phyloP scores from a whole-genome alignment of 1,139 yeast species.

The Saccharomyces hybrid region DNA sequence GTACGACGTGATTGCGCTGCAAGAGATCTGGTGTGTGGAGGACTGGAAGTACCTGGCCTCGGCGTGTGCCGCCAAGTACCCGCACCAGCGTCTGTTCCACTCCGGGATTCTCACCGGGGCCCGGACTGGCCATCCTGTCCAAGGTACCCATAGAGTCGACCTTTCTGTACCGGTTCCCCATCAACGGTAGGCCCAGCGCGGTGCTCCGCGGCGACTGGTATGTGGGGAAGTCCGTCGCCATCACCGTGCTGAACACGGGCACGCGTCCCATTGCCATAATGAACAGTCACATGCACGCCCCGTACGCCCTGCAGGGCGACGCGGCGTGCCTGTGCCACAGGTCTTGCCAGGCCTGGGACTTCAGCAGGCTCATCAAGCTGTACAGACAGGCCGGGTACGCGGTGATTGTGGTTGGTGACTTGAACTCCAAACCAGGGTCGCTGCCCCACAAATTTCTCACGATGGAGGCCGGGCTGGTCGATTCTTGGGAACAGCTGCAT shows the following conservation, averaged over 20 bases:
- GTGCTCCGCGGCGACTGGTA: constrained; percentile 94
- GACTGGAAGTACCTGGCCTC: constrained; percentile 65
- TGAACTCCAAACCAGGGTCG: constrained; percentile 82
- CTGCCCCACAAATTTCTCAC: constrained; percentile 73
- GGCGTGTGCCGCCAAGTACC: constrained; percentile 44
- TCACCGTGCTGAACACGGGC: constrained; percentile 50
- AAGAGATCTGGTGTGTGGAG: constrained; percentile 83
- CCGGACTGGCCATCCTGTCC: constrained; percentile 82
- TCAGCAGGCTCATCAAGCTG: constrained; percentile 57
- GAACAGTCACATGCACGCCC: constrained; percentile 97
- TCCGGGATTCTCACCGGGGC: constrained; percentile 90
- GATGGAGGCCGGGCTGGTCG: constrained; percentile 58
- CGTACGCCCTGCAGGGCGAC: constrained; percentile 75
- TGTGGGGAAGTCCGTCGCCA: constrained; percentile 86
- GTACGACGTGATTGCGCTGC: constrained; percentile 82
- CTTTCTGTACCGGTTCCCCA: constrained; percentile 74
- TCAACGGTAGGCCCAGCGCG: constrained; percentile 92
- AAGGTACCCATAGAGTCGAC: constrained; percentile 76
- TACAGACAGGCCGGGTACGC: constrained; percentile 71
- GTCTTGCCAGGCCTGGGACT: constrained; percentile 95
- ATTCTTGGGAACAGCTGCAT: constrained; percentile 74
- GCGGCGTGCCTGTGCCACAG: constrained; percentile 87
- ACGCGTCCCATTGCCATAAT: constrained; percentile 62
- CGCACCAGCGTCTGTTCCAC: constrained; percentile 61
- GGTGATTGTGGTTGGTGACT: constrained; percentile 84